Evolutionary conservation across 495 filamentous ascomycete species (phyloP).

Genomic region (Neurospora pannonica): DNA sequence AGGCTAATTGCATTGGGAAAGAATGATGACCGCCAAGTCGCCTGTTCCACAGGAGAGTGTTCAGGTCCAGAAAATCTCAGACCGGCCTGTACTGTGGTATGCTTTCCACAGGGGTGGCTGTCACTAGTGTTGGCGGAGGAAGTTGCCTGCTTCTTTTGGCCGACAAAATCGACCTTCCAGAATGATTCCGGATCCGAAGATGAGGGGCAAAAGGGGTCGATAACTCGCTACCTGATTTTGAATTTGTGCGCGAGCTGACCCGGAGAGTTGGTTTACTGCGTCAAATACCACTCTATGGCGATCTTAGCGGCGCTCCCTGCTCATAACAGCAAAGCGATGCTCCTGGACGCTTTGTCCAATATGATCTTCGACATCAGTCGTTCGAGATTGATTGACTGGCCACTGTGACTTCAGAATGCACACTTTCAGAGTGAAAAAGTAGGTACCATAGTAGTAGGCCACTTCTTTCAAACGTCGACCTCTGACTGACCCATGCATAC

Average conservation of each 20-base stretch:
- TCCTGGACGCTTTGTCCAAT: neutral
- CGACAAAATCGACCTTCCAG: conserved; percentile 1
- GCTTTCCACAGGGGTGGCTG: neutral
- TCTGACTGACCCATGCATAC: neutral
- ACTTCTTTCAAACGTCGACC: neutral
- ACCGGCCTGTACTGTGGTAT: conserved; percentile 1
- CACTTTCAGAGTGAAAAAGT: neutral
- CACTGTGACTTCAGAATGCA: neutral
- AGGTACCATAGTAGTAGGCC: neutral
- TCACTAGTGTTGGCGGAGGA: neutral
- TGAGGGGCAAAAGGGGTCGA: neutral
- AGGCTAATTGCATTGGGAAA: conserved; percentile 1
- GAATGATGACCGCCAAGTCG: conserved; percentile 7
- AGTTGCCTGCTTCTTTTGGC: conserved; percentile 5
- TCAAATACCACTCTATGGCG: neutral
- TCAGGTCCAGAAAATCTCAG: neutral
- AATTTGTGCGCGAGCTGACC: neutral
- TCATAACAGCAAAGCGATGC: neutral
- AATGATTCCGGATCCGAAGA: conserved; percentile 4
- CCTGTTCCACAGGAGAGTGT: neutral
- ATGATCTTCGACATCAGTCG: neutral
- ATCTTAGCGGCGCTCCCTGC: neutral
- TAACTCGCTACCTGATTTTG: neutral
- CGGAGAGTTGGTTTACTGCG: neutral
- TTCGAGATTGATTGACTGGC: neutral